A percentile compares a stretch with the other conserved stretches of the same genome.
These are phyloP conservation scores for Solanum ossicruentum DNA, from an alignment of 257 asterid genomes.

Conservation along the genomic window DNA sequence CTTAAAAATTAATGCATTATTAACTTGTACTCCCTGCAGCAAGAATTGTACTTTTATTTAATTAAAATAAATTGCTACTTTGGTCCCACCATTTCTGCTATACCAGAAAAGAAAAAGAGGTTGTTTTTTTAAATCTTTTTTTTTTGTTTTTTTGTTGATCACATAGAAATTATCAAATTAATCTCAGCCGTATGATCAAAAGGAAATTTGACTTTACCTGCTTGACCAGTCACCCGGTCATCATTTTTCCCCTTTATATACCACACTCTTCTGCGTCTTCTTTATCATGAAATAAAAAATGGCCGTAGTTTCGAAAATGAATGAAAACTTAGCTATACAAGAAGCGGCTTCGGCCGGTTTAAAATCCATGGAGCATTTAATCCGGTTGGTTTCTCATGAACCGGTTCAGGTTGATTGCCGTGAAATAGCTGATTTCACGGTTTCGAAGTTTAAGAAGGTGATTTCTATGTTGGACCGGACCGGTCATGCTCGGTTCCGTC, in stretches of 20 bases:
- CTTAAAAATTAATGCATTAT: not conserved
- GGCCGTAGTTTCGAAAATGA: constrained; percentile 33
- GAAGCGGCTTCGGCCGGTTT: constrained; percentile 67
- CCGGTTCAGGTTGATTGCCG: constrained; percentile 35
- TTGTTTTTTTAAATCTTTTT: no score
- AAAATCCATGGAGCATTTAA: constrained; percentile 60
- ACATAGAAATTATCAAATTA: not conserved
- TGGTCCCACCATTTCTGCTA: not conserved
- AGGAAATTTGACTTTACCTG: constrained; percentile 23
- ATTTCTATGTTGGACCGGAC: constrained; percentile 26
- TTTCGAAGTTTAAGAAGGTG: constrained; percentile 40
- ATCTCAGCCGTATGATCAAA: not conserved
- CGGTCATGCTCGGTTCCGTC: not conserved
- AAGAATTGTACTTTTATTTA: not conserved
- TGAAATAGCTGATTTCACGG: constrained; percentile 58
- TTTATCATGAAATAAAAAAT: not conserved
- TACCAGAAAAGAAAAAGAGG: not conserved
- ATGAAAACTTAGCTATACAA: constrained; percentile 42
- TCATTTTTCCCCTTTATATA: constrained; percentile 7
- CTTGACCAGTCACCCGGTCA: constrained; percentile 18
- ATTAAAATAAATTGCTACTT: not conserved
- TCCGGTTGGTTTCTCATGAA: constrained; percentile 36
- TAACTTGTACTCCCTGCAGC: not conserved
- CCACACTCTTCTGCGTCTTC: not conserved
- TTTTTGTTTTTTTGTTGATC: not conserved